Evolutionary conservation across 1,284 basidiomycete species (phyloP).

Genomic region (Marasmius fiardii): DNA sequence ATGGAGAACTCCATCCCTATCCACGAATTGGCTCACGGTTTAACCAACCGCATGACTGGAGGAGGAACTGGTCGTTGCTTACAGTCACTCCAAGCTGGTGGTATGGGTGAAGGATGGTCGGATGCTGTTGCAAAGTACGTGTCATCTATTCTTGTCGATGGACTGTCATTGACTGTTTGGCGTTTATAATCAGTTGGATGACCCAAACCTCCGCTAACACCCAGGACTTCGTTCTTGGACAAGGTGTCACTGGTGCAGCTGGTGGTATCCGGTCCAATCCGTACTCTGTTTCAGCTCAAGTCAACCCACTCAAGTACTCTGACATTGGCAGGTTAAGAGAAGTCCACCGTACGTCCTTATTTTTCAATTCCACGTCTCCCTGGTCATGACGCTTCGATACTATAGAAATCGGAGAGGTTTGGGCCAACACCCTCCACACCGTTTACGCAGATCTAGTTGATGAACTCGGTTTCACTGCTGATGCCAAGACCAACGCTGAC

Average conservation of each 20-base stretch:
- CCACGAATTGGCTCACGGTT: slow-evolving; percentile 37
- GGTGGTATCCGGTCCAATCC: slow-evolving; percentile 35
- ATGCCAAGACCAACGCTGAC: slow-evolving; percentile 35
- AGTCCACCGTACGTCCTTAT: slow-evolving; percentile 27
- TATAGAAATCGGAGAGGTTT: slow-evolving; percentile 23
- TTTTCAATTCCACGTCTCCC: neutral
- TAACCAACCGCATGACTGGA: slow-evolving; percentile 36
- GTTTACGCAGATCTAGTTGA: slow-evolving; percentile 44
- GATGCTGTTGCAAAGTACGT: slow-evolving; percentile 50
- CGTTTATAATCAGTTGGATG: slow-evolving; percentile 34
- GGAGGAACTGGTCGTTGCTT: slow-evolving; percentile 50
- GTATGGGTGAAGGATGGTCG: slow-evolving; percentile 54
- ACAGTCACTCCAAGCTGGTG: slow-evolving; percentile 45
- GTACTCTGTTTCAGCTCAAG: slow-evolving; percentile 36
- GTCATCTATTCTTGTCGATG: neutral
- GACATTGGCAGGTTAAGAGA: slow-evolving; percentile 32
- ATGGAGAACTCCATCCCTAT: slow-evolving; percentile 36
- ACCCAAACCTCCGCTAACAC: slow-evolving; percentile 30
- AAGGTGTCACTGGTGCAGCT: slow-evolving; percentile 27
- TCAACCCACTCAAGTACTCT: slow-evolving; percentile 38
- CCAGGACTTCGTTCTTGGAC: slow-evolving; percentile 37
- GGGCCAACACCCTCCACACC: slow-evolving; percentile 53
- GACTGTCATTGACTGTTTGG: neutral
- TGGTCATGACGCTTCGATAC: neutral
- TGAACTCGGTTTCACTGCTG: slow-evolving; percentile 36